Base-by-base conservation (phyloP, 2,329 filamentous ascomycete genomes). In the Fusarium mexicanum region DNA sequence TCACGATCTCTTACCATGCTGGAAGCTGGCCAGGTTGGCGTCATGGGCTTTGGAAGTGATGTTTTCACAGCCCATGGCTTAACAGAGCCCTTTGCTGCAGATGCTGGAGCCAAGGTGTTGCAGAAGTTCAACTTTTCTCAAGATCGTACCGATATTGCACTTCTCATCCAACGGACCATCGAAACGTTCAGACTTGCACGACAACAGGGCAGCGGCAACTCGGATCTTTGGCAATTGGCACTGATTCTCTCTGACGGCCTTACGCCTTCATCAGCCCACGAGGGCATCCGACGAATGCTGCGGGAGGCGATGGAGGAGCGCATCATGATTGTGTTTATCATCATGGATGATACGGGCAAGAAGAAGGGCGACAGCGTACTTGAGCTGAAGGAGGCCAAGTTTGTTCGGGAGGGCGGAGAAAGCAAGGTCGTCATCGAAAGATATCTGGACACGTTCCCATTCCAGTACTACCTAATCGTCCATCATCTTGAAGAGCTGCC, bases 311-410 rank as follows among this genome's bases (percentile, higher is more conserved):
- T 95, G 79, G 95, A 98, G 82, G 94, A 98, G 84, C 89, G 95
- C 22, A 97, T 99, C 80, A 98, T 99, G 94, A 91, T 98, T 72
- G 96, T 99, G 11, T 99, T 99, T 82, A 94, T 99, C 77, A 93
- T 99, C 78, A 94, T 99, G 80, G 96, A 99, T 85, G 88, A 90
- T 76, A 85, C 84, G 26, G 78, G 79, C 38, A 82, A 81, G 74
- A 82, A 81, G 75, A 82, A 82, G 80, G 88, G 87, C 53, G 88
- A 90, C 69, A 93, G 91, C 77, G 97, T 99, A 70, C 84, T 98
- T 78, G 95, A 98, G 81, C 87, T 98, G 78, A 94, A 95, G 81
- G 92, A 95, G 83, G 96, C 95, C 43, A 91, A 91, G 80, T 98
- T 98, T 80, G 89, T 92, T 73, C 89, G 88, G 67, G 91, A 94